Percentiles rank a stretch among this genome's conserved stretches.
phyloP scores from a whole-genome alignment of 164 flowering plant genomes.

The Cinnamomum micranthum region DNA sequence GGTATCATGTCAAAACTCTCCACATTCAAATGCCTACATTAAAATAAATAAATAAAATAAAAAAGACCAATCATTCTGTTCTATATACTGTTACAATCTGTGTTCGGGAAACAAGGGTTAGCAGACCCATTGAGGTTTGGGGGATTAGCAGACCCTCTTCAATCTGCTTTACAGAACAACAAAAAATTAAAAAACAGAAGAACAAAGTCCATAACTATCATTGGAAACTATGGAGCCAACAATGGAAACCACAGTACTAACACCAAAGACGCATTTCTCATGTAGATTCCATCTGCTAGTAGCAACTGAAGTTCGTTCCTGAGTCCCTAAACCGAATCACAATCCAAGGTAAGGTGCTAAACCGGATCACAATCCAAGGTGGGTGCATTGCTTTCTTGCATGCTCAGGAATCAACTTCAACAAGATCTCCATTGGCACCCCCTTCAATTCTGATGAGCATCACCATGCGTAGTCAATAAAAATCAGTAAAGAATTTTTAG shows the following conservation, averaged over 20 bases:
- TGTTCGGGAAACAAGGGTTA: conserved; percentile 16
- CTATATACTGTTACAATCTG: conserved; percentile 26
- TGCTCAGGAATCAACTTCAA: conserved; percentile 69
- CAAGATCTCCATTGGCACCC: conserved; percentile 49
- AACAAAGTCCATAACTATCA: conserved; percentile 3
- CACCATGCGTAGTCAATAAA: conserved; percentile 25
- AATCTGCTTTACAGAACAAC: conserved; percentile 28
- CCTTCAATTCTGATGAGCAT: conserved; percentile 55
- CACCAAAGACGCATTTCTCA: conserved; percentile 1
- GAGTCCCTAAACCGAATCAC: conserved; percentile 21
- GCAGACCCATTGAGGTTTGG: conserved; percentile 21
- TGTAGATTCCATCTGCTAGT: neutral
- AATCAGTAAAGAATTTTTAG: neutral
- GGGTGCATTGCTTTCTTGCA: conserved; percentile 74
- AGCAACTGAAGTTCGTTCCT: neutral
- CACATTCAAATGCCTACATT: neutral
- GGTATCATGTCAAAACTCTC: neutral
- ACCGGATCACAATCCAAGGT: conserved; percentile 45
- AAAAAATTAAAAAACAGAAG: conserved; percentile 3
- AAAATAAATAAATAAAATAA: neutral
- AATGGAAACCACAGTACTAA: too few species aligned
- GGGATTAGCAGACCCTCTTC: conserved; percentile 19
- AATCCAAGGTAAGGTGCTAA: conserved; percentile 38
- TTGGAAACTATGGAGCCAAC: neutral
- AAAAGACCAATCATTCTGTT: conserved; percentile 4